Evolutionary conservation across 1,284 basidiomycete species (phyloP).

Genomic region (Melampsora occidentalis): DNA sequence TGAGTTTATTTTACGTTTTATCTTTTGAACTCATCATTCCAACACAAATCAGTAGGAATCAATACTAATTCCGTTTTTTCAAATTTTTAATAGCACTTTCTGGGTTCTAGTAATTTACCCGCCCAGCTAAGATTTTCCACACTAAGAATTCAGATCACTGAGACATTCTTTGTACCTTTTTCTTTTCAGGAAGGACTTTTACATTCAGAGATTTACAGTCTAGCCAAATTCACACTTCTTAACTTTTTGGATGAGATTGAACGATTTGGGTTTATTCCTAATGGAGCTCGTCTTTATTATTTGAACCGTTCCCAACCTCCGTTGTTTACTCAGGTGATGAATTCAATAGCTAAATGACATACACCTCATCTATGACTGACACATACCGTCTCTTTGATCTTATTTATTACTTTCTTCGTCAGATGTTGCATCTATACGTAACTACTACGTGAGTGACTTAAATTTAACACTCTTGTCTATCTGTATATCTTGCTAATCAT

Average conservation of each 20-base stretch:
- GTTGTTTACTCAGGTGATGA: slow-evolving; percentile 66
- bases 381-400: neutral
- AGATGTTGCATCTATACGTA: slow-evolving; percentile 1
- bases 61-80: no score
- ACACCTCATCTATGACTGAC: no score
- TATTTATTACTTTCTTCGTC: neutral
- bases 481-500: slow-evolving; percentile 61
- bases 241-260: slow-evolving; percentile 92
- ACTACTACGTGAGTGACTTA: neutral
- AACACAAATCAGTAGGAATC: no score
- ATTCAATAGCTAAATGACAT: no score
- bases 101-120: neutral
- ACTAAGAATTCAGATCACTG: neutral
- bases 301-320: slow-evolving; percentile 86
- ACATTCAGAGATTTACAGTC: slow-evolving; percentile 68
- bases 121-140: no score
- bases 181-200: slow-evolving; percentile 58
- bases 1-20: neutral
- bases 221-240: slow-evolving; percentile 61
- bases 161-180: neutral
- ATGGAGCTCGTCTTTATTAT: slow-evolving; percentile 71
- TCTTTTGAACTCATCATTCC: no score
- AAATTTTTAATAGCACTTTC: neutral
- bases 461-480: neutral
- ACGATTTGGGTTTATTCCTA: slow-evolving; percentile 77